phyloP scores from a whole-genome alignment of 2,329 filamentous ascomycete species.

The Aspergillus sp. region DNA sequence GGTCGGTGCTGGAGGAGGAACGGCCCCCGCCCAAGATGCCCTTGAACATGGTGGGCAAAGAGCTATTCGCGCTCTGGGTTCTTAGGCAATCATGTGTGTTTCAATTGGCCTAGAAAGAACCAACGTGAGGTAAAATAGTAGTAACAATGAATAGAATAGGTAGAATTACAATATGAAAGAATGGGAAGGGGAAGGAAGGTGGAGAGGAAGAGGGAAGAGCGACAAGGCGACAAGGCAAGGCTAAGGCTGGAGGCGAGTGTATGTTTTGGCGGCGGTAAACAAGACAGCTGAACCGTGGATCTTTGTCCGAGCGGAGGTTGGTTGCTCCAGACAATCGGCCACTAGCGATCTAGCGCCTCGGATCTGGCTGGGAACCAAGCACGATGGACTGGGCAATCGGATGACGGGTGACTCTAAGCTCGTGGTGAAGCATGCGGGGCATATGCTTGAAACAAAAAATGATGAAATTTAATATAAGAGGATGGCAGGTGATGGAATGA shows the following conservation, averaged over 20 bases:
- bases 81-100: conserved; percentile 29
- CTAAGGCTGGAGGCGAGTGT: conserved; percentile 21
- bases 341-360: conserved; percentile 24
- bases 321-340: conserved; percentile 32
- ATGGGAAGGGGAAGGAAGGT: conserved; percentile 3
- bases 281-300: conserved; percentile 36
- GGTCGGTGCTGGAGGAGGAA: conserved; percentile 34
- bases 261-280: conserved; percentile 25
- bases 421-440: conserved; percentile 7
- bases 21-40: conserved; percentile 39
- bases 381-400: not conserved
- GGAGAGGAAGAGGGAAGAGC: conserved; percentile 4
- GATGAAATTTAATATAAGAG: not conserved
- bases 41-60: conserved; percentile 39
- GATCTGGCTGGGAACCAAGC: conserved; percentile 9
- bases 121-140: not conserved
- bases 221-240: conserved; percentile 14
- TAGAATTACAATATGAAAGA: conserved; percentile 8
- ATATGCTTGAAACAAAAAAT: not conserved
- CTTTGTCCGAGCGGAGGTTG: conserved; percentile 19
- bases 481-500: not conserved
- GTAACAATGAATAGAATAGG: conserved; percentile 11
- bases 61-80: conserved; percentile 23
- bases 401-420: not conserved
- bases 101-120: conserved; percentile 2